Percentiles rank a stretch among this genome's conserved stretches.
These are phyloP conservation scores for Daldinia childiae DNA, from an alignment of 495 filamentous ascomycete genomes.

Conservation along the genomic window DNA sequence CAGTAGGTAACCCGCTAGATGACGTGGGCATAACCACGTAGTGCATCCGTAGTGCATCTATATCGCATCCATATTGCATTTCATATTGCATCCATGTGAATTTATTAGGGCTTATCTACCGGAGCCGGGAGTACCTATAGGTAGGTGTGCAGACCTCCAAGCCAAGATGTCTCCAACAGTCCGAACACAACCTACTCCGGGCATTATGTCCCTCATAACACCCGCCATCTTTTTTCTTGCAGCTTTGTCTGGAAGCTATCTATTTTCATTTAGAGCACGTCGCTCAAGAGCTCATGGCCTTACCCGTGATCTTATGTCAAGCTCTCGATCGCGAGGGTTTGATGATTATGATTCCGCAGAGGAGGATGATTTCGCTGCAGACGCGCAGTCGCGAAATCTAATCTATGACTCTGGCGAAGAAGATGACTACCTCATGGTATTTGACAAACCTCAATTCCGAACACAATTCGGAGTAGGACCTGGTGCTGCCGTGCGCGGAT, in stretches of 20 bases:
- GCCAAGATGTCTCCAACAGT: conserved; percentile 25
- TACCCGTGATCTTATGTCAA: conserved; percentile 7
- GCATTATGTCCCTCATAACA: conserved; percentile 37
- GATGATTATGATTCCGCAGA: conserved; percentile 23
- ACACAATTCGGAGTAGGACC: conserved; percentile 34
- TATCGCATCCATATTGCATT: conserved; percentile 9
- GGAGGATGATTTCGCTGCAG: conserved; percentile 15
- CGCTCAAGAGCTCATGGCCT: conserved; percentile 19
- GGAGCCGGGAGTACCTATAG: conserved; percentile 30
- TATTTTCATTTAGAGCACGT: conserved; percentile 26
- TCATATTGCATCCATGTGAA: conserved; percentile 1
- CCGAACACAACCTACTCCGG: conserved; percentile 31
- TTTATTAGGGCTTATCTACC: conserved; percentile 27
- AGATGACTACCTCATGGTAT: conserved; percentile 29
- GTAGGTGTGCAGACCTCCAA: conserved; percentile 32
- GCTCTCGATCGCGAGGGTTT: conserved; percentile 16
- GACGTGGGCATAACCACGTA: conserved; percentile 29
- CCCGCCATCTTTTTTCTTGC: conserved; percentile 32
- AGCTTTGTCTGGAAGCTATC: conserved; percentile 34
- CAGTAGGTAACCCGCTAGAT: conserved; percentile 22
- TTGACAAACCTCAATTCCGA: conserved; percentile 30
- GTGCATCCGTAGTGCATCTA: conserved; percentile 11
- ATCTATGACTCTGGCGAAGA: conserved; percentile 26
- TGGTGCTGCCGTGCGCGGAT: conserved; percentile 36
- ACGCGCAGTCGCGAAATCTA: conserved; percentile 13